Evolutionary conservation across 2,329 filamentous ascomycete species (phyloP).

Genomic region (Fusarium aywerte): DNA sequence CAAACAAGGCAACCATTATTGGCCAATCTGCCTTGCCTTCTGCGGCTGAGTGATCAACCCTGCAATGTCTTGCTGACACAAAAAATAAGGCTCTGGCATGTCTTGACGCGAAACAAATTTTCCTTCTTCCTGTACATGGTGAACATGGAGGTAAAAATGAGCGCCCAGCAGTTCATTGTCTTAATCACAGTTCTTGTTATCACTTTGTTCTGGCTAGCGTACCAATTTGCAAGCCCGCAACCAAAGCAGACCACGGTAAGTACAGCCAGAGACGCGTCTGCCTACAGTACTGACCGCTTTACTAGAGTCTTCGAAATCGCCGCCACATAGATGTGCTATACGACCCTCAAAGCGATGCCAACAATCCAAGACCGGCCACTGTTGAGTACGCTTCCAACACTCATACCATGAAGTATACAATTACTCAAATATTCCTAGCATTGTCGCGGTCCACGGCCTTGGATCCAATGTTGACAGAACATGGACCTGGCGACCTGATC

Average conservation of each 20-base stretch:
- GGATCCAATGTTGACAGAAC: background rate
- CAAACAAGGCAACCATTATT: background rate
- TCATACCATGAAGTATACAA: background rate
- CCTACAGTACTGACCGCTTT: background rate
- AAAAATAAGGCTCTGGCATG: background rate
- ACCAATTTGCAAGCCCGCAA: background rate
- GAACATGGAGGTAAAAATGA: too few relatives aligned
- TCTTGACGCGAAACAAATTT: background rate
- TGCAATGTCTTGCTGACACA: too few relatives aligned
- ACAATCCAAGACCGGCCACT: background rate
- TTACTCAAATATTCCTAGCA: background rate
- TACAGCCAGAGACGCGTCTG: fast-evolving
- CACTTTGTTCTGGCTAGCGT: background rate
- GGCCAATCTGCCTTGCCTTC: background rate
- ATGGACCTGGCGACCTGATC: background rate
- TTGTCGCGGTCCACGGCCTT: background rate
- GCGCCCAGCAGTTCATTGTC: too few relatives aligned
- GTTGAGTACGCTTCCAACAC: background rate
- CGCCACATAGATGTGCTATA: background rate
- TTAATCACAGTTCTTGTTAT: fast-evolving
- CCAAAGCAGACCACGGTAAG: background rate
- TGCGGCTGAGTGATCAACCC: background rate
- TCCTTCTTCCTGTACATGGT: too few relatives aligned
- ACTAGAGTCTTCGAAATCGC: background rate
- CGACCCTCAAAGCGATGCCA: background rate